Base-by-base conservation (phyloP, 768 basidiomycete species). In the Cystofilobasidium ferigula region DNA sequence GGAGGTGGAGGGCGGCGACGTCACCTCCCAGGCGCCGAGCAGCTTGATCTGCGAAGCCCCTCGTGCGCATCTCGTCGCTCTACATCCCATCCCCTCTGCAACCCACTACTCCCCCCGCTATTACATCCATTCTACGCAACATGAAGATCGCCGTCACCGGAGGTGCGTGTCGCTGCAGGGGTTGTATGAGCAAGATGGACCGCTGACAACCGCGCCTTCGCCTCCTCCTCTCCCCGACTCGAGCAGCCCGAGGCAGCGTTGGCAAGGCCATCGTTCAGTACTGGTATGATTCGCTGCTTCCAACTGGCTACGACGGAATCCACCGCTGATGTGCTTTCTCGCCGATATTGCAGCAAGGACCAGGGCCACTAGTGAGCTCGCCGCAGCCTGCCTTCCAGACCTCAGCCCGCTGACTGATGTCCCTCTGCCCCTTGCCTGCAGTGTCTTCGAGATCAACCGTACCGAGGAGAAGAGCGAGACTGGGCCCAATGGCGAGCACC, bases 371-470 rank as follows among this genome's bases (percentile, higher is more conserved):
- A 54, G 43, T 45, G 43, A 9, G 43, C 20, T 5, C 20, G 5
- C 13, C 43, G 10, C n/a, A n/a, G n/a, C n/a, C n/a, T n/a, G n/a
- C n/a, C n/a, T n/a, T n/a, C n/a, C n/a, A n/a, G n/a, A n/a, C n/a
- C n/a, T n/a, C n/a, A n/a, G n/a, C n/a, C n/a, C n/a, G n/a, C n/a
- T n/a, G n/a, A n/a, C n/a, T n/a, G n/a, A n/a, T n/a, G n/a, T n/a
- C n/a, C n/a, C n/a, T n/a, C n/a, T n/a, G n/a, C 38, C 16, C 9
- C 38, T 40, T 45, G n/a, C n/a, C 18, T 13, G 20, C 34, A 57
- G 35, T 34, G 62, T 62, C 3, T 53, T 62, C 35, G 48, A 62
- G 51, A 62, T 62, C 62, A 62, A 62, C 35, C 62, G 62, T 22
- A 53, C 28, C 22, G 62, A 53, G 6, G 62, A 62, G n/a, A 42